Evolutionary conservation across 345 rosid species (phyloP).

Genomic region (Heritiera littoralis): DNA sequence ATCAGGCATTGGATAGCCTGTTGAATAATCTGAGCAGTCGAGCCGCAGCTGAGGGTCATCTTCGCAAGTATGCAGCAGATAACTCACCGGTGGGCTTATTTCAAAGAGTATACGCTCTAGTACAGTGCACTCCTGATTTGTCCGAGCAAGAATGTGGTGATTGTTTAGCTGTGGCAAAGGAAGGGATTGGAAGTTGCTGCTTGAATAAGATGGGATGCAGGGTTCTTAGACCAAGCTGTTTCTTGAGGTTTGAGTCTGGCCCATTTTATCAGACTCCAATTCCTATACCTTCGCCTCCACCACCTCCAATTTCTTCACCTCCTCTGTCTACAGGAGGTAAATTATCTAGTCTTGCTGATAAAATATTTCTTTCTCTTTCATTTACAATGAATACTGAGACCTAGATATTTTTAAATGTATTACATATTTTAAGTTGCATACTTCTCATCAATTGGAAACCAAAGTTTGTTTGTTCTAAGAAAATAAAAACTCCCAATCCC

Average conservation of each 20-base stretch:
- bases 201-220: constrained; percentile 36
- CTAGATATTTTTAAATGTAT: too few species aligned
- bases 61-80: constrained; percentile 16
- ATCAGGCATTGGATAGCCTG: constrained; percentile 27
- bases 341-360: background rate
- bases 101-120: constrained; percentile 26
- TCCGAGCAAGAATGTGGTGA: constrained; percentile 35
- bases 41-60: constrained; percentile 11
- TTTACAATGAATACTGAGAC: too few species aligned
- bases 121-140: constrained; percentile 64
- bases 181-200: constrained; percentile 32
- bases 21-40: constrained; percentile 17
- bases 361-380: background rate
- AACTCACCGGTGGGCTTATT: constrained; percentile 2
- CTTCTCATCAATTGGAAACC: background rate
- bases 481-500: background rate
- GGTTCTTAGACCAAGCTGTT: constrained; percentile 33
- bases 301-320: background rate
- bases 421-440: background rate
- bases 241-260: constrained; percentile 25
- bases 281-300: background rate
- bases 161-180: constrained; percentile 35
- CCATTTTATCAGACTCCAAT: constrained; percentile 23
- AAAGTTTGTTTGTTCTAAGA: background rate
- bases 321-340: background rate